Percentiles rank a stretch among this genome's conserved stretches.
Evolutionary conservation across 23 red algal species (phyloP).

Genomic region (Gracilaria gracilis): DNA sequence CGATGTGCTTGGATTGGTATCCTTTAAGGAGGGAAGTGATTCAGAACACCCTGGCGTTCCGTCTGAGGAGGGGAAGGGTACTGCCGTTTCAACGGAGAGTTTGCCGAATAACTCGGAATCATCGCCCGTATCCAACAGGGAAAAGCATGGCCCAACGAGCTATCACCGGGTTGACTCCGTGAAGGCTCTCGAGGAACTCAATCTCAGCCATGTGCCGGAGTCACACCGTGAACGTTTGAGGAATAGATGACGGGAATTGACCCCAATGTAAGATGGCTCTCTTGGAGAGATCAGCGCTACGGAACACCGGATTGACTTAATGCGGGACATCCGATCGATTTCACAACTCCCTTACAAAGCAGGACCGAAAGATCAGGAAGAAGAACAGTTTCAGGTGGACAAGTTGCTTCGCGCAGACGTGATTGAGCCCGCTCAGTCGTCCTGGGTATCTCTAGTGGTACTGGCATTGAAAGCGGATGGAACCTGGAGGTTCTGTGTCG

Average conservation of each 20-base stretch:
- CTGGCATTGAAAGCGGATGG: conserved; percentile 16
- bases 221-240: not conserved
- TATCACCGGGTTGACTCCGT: not conserved
- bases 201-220: conserved; percentile 13
- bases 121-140: no score
- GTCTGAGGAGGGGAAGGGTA: not conserved
- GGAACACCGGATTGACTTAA: conserved; percentile 11
- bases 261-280: conserved; percentile 19
- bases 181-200: conserved; percentile 12
- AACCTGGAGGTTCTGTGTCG: conserved; percentile 24
- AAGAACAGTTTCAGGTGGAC: conserved; percentile 32
- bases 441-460: conserved; percentile 30
- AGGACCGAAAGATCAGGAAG: conserved; percentile 29
- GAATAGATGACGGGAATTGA: not conserved
- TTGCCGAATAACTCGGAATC: not conserved
- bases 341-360: conserved; percentile 20
- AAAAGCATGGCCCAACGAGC: not conserved
- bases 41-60: no score
- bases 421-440: conserved; percentile 7
- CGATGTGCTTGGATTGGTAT: not conserved
- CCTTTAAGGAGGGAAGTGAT: not conserved
- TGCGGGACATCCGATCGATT: not conserved
- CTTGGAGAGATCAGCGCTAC: conserved; percentile 43
- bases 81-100: not conserved
- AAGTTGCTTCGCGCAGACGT: conserved; percentile 20